Evolutionary conservation across 257 asterid species (phyloP), one percentile per base, ranked within the genome.

Genomic region (Capsicum pubescens): DNA sequence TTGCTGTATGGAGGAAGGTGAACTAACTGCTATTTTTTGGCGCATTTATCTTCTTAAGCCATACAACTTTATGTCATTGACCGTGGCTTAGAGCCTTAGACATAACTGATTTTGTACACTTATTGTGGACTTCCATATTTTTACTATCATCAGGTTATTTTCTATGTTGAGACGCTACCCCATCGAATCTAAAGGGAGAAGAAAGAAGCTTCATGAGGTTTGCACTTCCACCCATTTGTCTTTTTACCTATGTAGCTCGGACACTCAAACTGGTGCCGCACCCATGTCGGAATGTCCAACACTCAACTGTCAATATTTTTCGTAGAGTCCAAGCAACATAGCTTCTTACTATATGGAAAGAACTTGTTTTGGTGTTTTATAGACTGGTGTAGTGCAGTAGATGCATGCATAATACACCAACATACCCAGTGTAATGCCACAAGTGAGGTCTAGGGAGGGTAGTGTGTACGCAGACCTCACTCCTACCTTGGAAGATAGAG

Each of bases 1-100:
- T 89, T 96, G 90, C 87, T 93, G 46, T 96, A 96, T 85, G 98
- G 99, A 54, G 97, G 98, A 92, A 94, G 98, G 99, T 95, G 85
- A 88, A 81, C 7, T 72, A 72, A 46, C 60, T 19, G 59, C 19
- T 68, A 36, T 36, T 66, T 68, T 46, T 68, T 68, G 26, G 58
- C 15, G 58, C 59, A 48, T 48, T 72, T 72, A 3, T 72, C 60
- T 72, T 72, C 80, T 19, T 19, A 72, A 46, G 80, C 11, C n/a
- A 19, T n/a, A 72, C 19, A 48, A 72, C 39, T 17, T n/a, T 46
- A 10, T 11, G 9, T 9, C 79, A 46, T n/a, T 69, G 50, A 68
- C 26, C 8, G 2, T 35, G 8, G 16, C 79, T 71, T 71, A 71
- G 57, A 26, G 32, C 32, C 32, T 26, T 26, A 26, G 32, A 71